Evolutionary conservation across 306 rosid species (phyloP).

Genomic region (Quercus robur): DNA sequence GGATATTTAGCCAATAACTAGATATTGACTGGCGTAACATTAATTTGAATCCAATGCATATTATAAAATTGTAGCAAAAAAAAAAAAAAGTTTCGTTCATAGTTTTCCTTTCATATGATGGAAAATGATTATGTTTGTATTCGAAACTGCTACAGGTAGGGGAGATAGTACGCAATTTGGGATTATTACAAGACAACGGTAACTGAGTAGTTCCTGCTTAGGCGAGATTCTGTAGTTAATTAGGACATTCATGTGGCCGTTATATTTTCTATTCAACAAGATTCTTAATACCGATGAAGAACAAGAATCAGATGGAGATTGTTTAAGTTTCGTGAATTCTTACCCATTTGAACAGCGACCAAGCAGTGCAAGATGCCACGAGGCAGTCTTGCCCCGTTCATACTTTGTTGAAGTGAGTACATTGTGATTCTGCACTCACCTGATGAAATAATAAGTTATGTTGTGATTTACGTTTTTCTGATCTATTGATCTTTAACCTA

Average conservation of each 20-base stretch:
- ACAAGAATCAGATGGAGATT: conserved; percentile 36
- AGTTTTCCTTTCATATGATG: no score
- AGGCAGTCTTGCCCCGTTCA: conserved; percentile 38
- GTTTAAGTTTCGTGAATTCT: conserved; percentile 42
- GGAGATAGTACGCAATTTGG: no score
- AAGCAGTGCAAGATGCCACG: conserved; percentile 29
- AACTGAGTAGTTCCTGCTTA: neutral
- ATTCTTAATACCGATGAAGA: conserved; percentile 52
- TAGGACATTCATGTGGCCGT: conserved; percentile 78
- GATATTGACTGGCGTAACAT: no score
- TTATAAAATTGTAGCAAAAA: no score
- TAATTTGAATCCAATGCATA: no score
- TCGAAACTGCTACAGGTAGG: no score
- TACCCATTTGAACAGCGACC: conserved; percentile 38
- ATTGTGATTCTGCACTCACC: conserved; percentile 9
- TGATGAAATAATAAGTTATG: neutral
- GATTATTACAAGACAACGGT: no score
- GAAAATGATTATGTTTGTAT: no score
- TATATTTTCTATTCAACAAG: conserved; percentile 66
- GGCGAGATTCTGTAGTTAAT: conserved; percentile 22
- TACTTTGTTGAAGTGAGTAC: conserved; percentile 67
- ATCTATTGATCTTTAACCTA: no score
- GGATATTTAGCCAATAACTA: no score
- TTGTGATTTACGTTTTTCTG: no score
- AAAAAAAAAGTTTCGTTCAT: no score